Percentiles rank a stretch among this genome's conserved stretches.
Conservation (phyloP, 2,329 filamentous ascomycete genomes). For the Microdochium bolleyi region DNA sequence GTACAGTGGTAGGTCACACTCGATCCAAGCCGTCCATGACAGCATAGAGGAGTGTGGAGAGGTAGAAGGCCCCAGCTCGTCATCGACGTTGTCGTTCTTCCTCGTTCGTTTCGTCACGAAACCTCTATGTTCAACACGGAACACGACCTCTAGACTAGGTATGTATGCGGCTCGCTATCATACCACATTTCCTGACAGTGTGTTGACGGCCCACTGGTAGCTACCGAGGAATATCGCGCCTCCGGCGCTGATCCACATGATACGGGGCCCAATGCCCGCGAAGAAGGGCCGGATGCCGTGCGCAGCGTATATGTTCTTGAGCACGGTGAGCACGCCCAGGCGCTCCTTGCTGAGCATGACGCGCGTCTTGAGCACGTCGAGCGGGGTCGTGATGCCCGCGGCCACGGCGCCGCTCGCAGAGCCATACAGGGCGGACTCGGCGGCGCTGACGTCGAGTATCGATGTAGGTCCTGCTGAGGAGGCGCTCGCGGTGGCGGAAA, state of each 20-base stretch:
- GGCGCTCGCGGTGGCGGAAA: neutral
- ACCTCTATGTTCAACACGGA: too few relatives aligned
- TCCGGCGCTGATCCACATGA: slow-evolving; percentile 91
- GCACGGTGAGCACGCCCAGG: slow-evolving; percentile 49
- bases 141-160: too few relatives aligned
- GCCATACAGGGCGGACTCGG: slow-evolving; percentile 79
- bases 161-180: neutral
- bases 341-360: slow-evolving; percentile 81
- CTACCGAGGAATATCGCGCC: slow-evolving; percentile 91
- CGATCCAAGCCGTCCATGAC: too few relatives aligned
- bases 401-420: slow-evolving; percentile 78
- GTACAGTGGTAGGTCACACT: too few relatives aligned
- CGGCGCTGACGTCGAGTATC: slow-evolving; percentile 48
- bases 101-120: too few relatives aligned
- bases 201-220: slow-evolving; percentile 83
- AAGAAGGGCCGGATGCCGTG: slow-evolving; percentile 65
- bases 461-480: slow-evolving; percentile 8
- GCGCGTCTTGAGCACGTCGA: slow-evolving; percentile 94
- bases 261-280: slow-evolving; percentile 68
- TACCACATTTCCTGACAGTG: slow-evolving; percentile 38
- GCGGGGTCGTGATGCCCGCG: slow-evolving; percentile 80
- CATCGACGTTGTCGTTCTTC: too few relatives aligned
- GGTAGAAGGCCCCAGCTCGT: too few relatives aligned
- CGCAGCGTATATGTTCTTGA: slow-evolving; percentile 55
- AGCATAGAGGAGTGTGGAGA: too few relatives aligned